These are phyloP conservation scores for Lecanicillium sp. DNA, from an alignment of 2,329 filamentous ascomycete genomes.

Conservation along the genomic window DNA sequence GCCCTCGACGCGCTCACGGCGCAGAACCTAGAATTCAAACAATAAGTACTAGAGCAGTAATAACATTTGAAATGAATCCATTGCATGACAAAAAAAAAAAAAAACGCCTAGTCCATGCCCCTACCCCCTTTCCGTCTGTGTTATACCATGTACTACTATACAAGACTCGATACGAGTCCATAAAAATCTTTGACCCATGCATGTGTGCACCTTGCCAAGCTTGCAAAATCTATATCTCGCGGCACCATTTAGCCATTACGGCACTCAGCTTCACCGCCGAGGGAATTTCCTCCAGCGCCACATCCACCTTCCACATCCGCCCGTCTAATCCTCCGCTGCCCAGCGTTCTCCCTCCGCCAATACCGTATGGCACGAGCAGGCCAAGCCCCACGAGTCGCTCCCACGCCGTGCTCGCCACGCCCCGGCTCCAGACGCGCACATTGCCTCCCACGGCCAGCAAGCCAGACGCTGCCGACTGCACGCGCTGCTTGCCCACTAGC, in stretches of 20 bases:
- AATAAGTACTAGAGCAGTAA: too few relatives aligned
- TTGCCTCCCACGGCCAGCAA: conserved; percentile 59
- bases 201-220: not conserved
- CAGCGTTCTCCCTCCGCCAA: conserved; percentile 41
- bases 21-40: too few relatives aligned
- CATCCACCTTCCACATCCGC: conserved; percentile 69
- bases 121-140: too few relatives aligned
- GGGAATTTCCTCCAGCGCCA: conserved; percentile 72
- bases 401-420: conserved; percentile 69
- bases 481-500: conserved; percentile 66
- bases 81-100: too few relatives aligned
- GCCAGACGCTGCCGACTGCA: conserved; percentile 63
- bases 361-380: conserved; percentile 60
- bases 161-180: too few relatives aligned
- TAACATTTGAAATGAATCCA: too few relatives aligned
- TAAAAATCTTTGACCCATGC: too few relatives aligned
- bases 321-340: conserved; percentile 53
- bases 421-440: conserved; percentile 67
- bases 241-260: conserved; percentile 68
- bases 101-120: too few relatives aligned
- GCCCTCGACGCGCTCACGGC: too few relatives aligned
- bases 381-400: conserved; percentile 64
- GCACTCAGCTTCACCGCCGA: conserved; percentile 51
- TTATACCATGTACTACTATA: too few relatives aligned
- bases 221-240: conserved; percentile 50